Percentiles rank a stretch among this genome's conserved stretches.
Evolutionary conservation across 495 filamentous ascomycete species (phyloP).

Genomic region (Amphirosellinia nigrospora): DNA sequence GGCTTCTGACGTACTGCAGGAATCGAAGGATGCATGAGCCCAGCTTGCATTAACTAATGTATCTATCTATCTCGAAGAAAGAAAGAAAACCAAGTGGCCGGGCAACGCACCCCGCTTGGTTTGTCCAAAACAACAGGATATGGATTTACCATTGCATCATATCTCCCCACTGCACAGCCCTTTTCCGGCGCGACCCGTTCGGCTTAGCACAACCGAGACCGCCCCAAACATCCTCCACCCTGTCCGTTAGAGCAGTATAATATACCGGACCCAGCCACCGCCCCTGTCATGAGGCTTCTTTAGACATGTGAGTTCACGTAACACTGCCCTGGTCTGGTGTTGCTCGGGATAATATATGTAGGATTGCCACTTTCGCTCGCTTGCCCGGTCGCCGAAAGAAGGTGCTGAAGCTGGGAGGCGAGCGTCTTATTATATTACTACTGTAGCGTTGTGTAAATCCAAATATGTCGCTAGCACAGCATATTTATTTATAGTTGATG

Average conservation of each 20-base stretch:
- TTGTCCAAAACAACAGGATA: constrained; percentile 7
- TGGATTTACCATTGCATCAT: constrained; percentile 22
- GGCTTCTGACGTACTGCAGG: neutral
- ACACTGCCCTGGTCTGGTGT: neutral
- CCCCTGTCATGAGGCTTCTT: neutral
- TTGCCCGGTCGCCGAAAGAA: neutral
- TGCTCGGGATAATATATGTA: neutral
- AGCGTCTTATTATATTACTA: neutral
- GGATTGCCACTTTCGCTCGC: neutral
- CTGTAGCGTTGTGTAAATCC: neutral
- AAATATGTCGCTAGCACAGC: neutral
- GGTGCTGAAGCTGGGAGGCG: neutral
- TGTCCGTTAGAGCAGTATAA: neutral
- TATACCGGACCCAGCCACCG: neutral
- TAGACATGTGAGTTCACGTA: neutral
- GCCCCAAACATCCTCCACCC: constrained; percentile 1
- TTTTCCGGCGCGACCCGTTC: constrained; percentile 15
- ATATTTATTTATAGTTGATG: neutral
- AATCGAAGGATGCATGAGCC: constrained; percentile 1
- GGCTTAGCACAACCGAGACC: constrained; percentile 11
- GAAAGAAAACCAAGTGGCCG: neutral
- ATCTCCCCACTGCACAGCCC: constrained; percentile 19
- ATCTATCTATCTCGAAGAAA: neutral
- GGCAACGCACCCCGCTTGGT: constrained; percentile 2
- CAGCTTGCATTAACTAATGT: constrained; percentile 18